phyloP scores from a whole-genome alignment of 2,329 filamentous ascomycete genomes.

The Uncinocarpus reesii region DNA sequence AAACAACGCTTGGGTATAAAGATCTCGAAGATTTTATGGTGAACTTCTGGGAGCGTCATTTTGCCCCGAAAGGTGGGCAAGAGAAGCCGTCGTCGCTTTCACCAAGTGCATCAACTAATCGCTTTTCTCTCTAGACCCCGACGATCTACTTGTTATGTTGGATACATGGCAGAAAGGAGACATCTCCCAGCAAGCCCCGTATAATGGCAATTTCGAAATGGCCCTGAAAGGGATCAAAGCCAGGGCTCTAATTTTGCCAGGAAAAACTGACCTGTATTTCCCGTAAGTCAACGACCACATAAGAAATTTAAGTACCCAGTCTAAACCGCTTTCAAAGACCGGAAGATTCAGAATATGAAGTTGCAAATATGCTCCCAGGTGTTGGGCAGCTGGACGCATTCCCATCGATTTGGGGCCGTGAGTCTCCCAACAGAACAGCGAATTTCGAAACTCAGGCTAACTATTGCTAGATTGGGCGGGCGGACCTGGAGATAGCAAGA shows the following conservation, averaged over 20 bases:
- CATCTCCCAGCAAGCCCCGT: slow-evolving; percentile 57
- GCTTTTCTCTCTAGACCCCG: slow-evolving; percentile 47
- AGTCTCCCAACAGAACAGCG: slow-evolving; percentile 22
- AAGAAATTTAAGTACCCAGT: too few relatives aligned
- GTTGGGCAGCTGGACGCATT: slow-evolving; percentile 47
- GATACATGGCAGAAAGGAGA: slow-evolving; percentile 71
- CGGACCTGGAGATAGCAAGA: slow-evolving; percentile 59
- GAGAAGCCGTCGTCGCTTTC: not conserved
- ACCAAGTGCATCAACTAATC: not conserved
- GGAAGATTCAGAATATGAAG: slow-evolving; percentile 67
- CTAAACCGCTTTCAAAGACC: too few relatives aligned
- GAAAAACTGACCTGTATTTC: slow-evolving; percentile 69
- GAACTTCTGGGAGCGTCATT: slow-evolving; percentile 68
- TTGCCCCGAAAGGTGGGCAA: slow-evolving; percentile 49
- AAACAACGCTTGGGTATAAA: slow-evolving; percentile 54
- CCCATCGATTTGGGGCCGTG: slow-evolving; percentile 56
- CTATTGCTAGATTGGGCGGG: slow-evolving; percentile 46
- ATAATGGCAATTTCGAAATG: slow-evolving; percentile 54
- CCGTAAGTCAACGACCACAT: slow-evolving; percentile 40
- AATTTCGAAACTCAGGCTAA: not conserved
- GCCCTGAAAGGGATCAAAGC: slow-evolving; percentile 62
- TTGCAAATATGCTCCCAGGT: slow-evolving; percentile 50
- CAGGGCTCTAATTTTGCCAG: slow-evolving; percentile 59
- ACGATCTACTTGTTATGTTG: slow-evolving; percentile 65
- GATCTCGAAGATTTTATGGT: slow-evolving; percentile 63